phyloP scores from a whole-genome alignment of 768 basidiomycete genomes.

The Rhodosporidiobolus sp. region DNA sequence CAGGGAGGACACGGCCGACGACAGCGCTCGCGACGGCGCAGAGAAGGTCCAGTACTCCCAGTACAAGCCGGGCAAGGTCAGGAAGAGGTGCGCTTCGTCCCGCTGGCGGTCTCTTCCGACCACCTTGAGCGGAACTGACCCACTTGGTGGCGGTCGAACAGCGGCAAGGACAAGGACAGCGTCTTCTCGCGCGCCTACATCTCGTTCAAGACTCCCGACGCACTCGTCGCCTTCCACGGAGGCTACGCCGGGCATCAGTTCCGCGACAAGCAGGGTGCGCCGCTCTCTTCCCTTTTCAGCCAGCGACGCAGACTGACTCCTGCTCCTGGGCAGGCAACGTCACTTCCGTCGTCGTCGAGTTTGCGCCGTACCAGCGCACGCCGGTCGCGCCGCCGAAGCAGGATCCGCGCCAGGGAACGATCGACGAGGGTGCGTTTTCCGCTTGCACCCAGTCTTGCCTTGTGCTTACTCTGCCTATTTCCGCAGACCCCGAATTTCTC shows the following conservation, averaged over 20 bases:
- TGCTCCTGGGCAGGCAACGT: constrained; percentile 65
- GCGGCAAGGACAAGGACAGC: constrained; percentile 76
- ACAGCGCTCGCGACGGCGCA: neutral
- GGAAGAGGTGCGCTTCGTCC: constrained; percentile 22
- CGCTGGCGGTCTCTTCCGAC: neutral
- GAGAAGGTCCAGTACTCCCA: constrained; percentile 11
- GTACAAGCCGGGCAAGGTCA: constrained; percentile 36
- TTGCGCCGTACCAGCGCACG: constrained; percentile 84
- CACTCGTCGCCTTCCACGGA: constrained; percentile 67
- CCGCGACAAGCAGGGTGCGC: constrained; percentile 80
- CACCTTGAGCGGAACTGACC: neutral
- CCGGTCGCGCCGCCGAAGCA: constrained; percentile 70
- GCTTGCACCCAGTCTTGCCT: too few relatives aligned
- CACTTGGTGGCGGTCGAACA: neutral
- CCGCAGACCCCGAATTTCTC: constrained; percentile 49
- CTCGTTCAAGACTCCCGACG: constrained; percentile 73
- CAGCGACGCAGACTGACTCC: constrained; percentile 1
- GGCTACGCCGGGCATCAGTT: constrained; percentile 91
- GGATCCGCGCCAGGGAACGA: constrained; percentile 78
- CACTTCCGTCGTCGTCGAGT: constrained; percentile 84
- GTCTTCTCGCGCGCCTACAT: constrained; percentile 86
- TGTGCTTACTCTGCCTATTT: neutral
- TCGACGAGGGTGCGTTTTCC: constrained; percentile 69
- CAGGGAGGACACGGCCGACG: constrained; percentile 58
- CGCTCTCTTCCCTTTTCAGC: neutral